Percentiles rank a stretch among this genome's conserved stretches.
These are phyloP conservation scores for Pichia thaimueangensis DNA, from an alignment of 805 yeast species.

Conservation along the genomic window DNA sequence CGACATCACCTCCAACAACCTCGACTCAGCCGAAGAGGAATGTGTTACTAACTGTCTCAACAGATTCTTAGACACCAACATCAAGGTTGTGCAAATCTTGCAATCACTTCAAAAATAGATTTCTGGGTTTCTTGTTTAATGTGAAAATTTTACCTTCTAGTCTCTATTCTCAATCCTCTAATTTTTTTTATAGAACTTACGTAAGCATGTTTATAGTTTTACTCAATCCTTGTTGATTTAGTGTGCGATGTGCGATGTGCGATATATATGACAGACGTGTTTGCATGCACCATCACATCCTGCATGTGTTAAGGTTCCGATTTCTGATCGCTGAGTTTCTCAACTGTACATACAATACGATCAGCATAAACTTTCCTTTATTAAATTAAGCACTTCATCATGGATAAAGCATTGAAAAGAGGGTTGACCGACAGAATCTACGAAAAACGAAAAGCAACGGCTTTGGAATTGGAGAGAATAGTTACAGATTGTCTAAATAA, in stretches of 20 bases:
- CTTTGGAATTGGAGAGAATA: conserved; percentile 68
- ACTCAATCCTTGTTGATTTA: too few species aligned
- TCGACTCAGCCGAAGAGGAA: conserved; percentile 54
- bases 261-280: too few species aligned
- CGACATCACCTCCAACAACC: conserved; percentile 29
- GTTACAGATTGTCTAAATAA: conserved; percentile 63
- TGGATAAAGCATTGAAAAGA: conserved; percentile 47
- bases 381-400: too few species aligned
- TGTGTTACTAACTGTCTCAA: conserved; percentile 80
- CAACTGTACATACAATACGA: too few species aligned
- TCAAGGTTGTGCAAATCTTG: conserved; percentile 61
- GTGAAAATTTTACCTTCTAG: too few species aligned
- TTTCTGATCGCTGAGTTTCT: too few species aligned
- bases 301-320: too few species aligned
- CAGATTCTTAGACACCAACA: conserved; percentile 81
- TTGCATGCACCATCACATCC: too few species aligned
- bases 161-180: too few species aligned
- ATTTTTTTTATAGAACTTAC: neutral
- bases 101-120: conserved; percentile 16
- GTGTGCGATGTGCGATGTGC: too few species aligned
- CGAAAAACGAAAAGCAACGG: conserved; percentile 73
- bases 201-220: neutral
- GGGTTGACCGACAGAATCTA: conserved; percentile 70
- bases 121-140: too few species aligned
- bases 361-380: too few species aligned